Percentiles rank a stretch among this genome's conserved stretches.
phyloP scores from a whole-genome alignment of 2,329 filamentous ascomycete species.

The Clathrospora elynae region DNA sequence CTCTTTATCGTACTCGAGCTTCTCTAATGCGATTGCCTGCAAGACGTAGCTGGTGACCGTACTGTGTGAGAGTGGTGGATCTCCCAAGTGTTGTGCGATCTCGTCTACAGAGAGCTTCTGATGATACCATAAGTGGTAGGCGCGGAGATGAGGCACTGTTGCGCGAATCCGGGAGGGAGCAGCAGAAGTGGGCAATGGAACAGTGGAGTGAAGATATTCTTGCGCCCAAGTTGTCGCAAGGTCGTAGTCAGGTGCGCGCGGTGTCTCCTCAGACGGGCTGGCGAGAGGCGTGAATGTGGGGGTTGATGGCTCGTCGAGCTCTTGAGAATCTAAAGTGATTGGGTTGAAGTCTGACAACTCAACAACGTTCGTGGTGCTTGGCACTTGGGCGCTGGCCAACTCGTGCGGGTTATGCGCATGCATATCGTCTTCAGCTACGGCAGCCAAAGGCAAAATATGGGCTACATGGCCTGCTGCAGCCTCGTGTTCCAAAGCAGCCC shows the following conservation, averaged over 20 bases:
- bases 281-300: conserved; percentile 3
- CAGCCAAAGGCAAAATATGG: no score
- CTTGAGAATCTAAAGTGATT: neutral
- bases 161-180: conserved; percentile 35
- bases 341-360: conserved; percentile 1
- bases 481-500: neutral
- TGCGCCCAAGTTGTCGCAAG: conserved; percentile 40
- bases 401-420: neutral
- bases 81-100: conserved; percentile 32
- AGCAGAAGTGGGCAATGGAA: conserved; percentile 29
- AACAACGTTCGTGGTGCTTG: neutral
- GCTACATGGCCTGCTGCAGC: neutral
- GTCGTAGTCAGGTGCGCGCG: conserved; percentile 26
- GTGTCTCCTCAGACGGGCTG: conserved; percentile 1
- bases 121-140: conserved; percentile 44
- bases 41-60: conserved; percentile 41
- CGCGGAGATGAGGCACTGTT: conserved; percentile 39
- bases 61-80: conserved; percentile 36
- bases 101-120: conserved; percentile 31
- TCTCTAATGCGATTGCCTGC: conserved; percentile 38
- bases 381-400: neutral
- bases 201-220: conserved; percentile 33
- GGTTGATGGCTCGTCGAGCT: conserved; percentile 1
- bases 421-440: neutral
- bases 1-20: conserved; percentile 31